These are phyloP conservation scores for Nepenthes mirabilis DNA, from an alignment of 148 eudicot species.

Conservation along the genomic window DNA sequence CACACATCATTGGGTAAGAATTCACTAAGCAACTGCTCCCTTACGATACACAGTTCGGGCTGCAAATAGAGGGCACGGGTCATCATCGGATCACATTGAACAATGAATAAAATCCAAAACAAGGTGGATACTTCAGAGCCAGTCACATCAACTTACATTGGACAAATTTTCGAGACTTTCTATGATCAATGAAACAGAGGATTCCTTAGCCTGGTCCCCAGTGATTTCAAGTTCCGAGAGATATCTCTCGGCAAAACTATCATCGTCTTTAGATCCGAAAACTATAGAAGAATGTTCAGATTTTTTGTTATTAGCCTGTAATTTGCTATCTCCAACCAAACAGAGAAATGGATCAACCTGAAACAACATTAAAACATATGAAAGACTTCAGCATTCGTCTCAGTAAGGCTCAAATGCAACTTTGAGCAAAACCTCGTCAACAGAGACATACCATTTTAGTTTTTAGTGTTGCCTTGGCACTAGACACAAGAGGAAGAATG, in stretches of 20 bases:
- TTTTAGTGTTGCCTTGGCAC: constrained; percentile 54
- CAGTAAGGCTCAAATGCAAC: not conserved
- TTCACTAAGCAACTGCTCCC: constrained; percentile 63
- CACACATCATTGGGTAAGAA: constrained; percentile 80
- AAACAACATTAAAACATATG: constrained; percentile 2
- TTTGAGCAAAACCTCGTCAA: not conserved
- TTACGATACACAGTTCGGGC: constrained; percentile 42
- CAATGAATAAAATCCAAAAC: not conserved
- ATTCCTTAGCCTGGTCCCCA: constrained; percentile 58
- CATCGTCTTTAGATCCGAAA: constrained; percentile 84
- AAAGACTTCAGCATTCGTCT: constrained; percentile 1
- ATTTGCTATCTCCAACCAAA: constrained; percentile 79
- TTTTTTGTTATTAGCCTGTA: constrained; percentile 38
- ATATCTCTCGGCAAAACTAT: constrained; percentile 44
- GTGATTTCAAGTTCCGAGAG: constrained; percentile 47
- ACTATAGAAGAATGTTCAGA: constrained; percentile 20
- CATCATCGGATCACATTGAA: constrained; percentile 1
- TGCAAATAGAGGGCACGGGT: constrained; percentile 21
- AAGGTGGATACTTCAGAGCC: not conserved
- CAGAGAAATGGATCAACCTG: constrained; percentile 81
- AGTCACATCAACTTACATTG: constrained; percentile 26
- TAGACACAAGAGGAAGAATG: constrained; percentile 46
- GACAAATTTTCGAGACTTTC: constrained; percentile 44
- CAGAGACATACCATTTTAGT: constrained; percentile 40
- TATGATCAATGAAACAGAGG: constrained; percentile 49